Percentiles rank a stretch among this genome's conserved stretches.
Conservation (phyloP, 768 basidiomycete genomes). For the Phylloporus rhodoxanthus region DNA sequence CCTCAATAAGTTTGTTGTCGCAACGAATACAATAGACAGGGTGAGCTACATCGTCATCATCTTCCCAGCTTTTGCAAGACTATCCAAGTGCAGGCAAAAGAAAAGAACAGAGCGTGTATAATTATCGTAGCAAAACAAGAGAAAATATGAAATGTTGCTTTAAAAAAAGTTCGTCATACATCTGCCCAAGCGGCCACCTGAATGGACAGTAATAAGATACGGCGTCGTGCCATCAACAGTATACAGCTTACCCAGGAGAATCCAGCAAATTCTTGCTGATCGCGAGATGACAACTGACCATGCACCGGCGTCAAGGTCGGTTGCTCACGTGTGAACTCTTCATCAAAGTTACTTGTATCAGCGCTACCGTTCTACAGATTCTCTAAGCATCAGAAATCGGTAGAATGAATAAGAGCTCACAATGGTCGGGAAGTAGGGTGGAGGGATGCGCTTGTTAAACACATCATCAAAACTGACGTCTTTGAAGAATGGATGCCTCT, state of each 20-base stretch:
- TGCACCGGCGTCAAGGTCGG: conserved; percentile 98
- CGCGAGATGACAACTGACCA: conserved; percentile 79
- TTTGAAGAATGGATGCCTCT: conserved; percentile 96
- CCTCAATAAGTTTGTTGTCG: conserved; percentile 15
- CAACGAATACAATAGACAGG: conserved; percentile 5
- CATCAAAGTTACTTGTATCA: conserved; percentile 91
- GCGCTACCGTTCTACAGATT: conserved; percentile 65
- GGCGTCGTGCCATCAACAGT: background rate
- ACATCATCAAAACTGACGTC: conserved; percentile 97
- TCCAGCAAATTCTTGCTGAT: conserved; percentile 94
- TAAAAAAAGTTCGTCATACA: conserved; percentile 31
- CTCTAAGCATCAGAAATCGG: conserved; percentile 5
- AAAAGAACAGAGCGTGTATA: conserved; percentile 21
- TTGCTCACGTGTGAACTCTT: conserved; percentile 95
- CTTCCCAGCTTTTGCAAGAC: conserved; percentile 24
- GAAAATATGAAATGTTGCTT: conserved; percentile 23
- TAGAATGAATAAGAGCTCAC: conserved; percentile 41
- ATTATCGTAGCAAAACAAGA: conserved; percentile 32
- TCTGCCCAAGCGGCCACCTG: conserved; percentile 55
- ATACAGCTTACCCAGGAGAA: conserved; percentile 77
- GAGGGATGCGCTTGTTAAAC: conserved; percentile 93
- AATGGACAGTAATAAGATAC: background rate
- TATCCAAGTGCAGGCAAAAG: conserved; percentile 37
- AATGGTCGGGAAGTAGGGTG: conserved; percentile 95
- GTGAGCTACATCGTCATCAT: conserved; percentile 18